A percentile compares a stretch with the other conserved stretches of the same genome.
Conservation (phyloP, 1,284 basidiomycete genomes). For the Pulveroboletus sp. region DNA sequence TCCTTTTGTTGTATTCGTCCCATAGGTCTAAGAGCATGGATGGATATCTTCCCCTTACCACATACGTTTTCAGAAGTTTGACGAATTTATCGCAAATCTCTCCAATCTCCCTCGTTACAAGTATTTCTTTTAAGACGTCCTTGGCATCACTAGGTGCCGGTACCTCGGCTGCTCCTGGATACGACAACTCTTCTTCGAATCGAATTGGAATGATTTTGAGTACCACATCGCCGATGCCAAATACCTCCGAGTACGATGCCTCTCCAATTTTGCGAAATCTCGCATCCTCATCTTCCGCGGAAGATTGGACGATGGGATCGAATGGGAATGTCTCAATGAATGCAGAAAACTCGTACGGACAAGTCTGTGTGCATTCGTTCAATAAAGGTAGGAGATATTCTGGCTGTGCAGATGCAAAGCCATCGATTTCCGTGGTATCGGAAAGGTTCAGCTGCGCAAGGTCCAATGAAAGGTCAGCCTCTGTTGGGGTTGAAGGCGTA, state of each 20-base stretch:
- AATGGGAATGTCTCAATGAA: slow-evolving; percentile 77
- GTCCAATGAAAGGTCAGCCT: slow-evolving; percentile 55
- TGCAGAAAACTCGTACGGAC: slow-evolving; percentile 69
- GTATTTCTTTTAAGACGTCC: slow-evolving; percentile 85
- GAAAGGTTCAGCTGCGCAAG: slow-evolving; percentile 48
- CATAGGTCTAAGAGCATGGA: slow-evolving; percentile 74
- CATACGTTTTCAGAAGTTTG: slow-evolving; percentile 72
- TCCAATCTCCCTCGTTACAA: slow-evolving; percentile 79
- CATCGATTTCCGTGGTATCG: slow-evolving; percentile 14
- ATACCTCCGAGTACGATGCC: slow-evolving; percentile 97
- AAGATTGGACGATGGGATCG: slow-evolving; percentile 52
- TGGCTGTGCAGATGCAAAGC: slow-evolving; percentile 30
- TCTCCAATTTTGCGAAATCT: slow-evolving; percentile 87
- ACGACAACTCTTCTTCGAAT: slow-evolving; percentile 38
- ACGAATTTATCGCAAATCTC: slow-evolving; percentile 74
- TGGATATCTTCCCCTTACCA: slow-evolving; percentile 87
- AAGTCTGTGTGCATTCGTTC: slow-evolving; percentile 61
- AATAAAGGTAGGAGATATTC: slow-evolving; percentile 58
- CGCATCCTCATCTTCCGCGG: slow-evolving; percentile 21
- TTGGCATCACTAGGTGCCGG: slow-evolving; percentile 67
- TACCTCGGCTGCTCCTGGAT: slow-evolving; percentile 40
- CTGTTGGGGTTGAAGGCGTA: slow-evolving; percentile 45
- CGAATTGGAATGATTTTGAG: slow-evolving; percentile 76
- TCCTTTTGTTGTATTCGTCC: slow-evolving; percentile 74
- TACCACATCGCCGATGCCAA: slow-evolving; percentile 79